Percentiles rank a stretch among this genome's conserved stretches.
These are phyloP conservation scores for Hydnomerulius pinastri DNA, from an alignment of 768 basidiomycete species.

Conservation along the genomic window DNA sequence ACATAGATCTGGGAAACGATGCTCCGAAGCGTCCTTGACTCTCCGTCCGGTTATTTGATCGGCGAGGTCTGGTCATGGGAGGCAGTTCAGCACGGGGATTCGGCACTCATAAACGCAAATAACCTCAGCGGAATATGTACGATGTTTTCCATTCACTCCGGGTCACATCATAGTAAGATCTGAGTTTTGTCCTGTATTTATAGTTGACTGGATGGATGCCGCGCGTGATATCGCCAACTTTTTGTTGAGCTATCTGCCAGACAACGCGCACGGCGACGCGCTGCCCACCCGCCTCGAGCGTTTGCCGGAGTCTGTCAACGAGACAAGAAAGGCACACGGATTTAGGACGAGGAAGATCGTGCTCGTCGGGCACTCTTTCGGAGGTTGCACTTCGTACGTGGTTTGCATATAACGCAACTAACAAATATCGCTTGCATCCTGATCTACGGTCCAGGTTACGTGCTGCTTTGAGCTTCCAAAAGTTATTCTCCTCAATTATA, in stretches of 20 bases:
- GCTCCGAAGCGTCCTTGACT: constrained; percentile 52
- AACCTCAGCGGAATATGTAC: constrained; percentile 60
- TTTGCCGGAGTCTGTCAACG: constrained; percentile 44
- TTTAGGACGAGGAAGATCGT: constrained; percentile 58
- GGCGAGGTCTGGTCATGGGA: constrained; percentile 86
- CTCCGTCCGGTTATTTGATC: constrained; percentile 42
- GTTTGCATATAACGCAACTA: not conserved
- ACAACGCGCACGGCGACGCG: constrained; percentile 24
- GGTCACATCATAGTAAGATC: no score
- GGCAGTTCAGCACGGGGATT: constrained; percentile 82
- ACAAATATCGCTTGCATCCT: not conserved
- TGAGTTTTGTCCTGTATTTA: not conserved
- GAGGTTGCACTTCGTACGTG: constrained; percentile 75
- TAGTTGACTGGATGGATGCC: constrained; percentile 81
- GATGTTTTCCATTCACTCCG: constrained; percentile 21
- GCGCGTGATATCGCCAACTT: constrained; percentile 80
- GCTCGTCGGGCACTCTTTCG: constrained; percentile 81
- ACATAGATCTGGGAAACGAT: constrained; percentile 79
- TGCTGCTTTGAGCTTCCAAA: constrained; percentile 63
- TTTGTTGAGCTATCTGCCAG: constrained; percentile 65
- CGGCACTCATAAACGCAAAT: constrained; percentile 67
- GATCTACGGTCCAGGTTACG: constrained; percentile 45
- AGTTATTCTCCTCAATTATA: constrained; percentile 69
- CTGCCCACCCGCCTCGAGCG: constrained; percentile 59
- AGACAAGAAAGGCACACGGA: constrained; percentile 46